Conservation (phyloP, 2,329 filamentous ascomycete genomes). For the Acephala macrosclerotiorum region DNA sequence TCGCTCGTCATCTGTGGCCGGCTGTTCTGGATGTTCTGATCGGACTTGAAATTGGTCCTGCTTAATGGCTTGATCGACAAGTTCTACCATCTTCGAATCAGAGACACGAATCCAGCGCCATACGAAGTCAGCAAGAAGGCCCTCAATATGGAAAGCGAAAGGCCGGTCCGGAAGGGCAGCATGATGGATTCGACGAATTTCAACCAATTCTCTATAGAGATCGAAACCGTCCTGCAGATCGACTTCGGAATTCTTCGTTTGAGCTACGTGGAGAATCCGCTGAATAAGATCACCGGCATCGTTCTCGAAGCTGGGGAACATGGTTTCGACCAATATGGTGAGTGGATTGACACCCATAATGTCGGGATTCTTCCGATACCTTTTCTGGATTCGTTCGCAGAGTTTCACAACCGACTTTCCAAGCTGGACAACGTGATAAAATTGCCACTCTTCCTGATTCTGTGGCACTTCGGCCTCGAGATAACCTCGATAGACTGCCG, state of each 20-base stretch:
- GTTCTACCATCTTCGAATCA: conserved; percentile 79
- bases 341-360: conserved; percentile 77
- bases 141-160: conserved; percentile 90
- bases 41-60: conserved; percentile 87
- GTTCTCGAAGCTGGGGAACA: conserved; percentile 89
- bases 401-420: conserved; percentile 86
- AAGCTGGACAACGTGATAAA: conserved; percentile 87
- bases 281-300: conserved; percentile 87
- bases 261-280: conserved; percentile 77
- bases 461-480: conserved; percentile 83
- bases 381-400: conserved; percentile 88
- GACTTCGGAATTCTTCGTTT: conserved; percentile 75
- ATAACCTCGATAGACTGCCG: conserved; percentile 79
- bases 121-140: conserved; percentile 87
- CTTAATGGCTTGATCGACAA: conserved; percentile 90
- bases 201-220: conserved; percentile 86
- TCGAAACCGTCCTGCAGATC: conserved; percentile 93
- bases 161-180: conserved; percentile 74
- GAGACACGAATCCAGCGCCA: conserved; percentile 93
- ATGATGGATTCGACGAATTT: conserved; percentile 82
- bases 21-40: conserved; percentile 65
- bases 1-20: conserved; percentile 78
- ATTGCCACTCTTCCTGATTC: conserved; percentile 85
- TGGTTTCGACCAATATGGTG: conserved; percentile 79
- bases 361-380: conserved; percentile 86